Evolutionary conservation across 1,284 basidiomycete genomes (phyloP), one percentile per base, ranked within the genome.

Genomic region (Erythrobasidium hasegawianum): DNA sequence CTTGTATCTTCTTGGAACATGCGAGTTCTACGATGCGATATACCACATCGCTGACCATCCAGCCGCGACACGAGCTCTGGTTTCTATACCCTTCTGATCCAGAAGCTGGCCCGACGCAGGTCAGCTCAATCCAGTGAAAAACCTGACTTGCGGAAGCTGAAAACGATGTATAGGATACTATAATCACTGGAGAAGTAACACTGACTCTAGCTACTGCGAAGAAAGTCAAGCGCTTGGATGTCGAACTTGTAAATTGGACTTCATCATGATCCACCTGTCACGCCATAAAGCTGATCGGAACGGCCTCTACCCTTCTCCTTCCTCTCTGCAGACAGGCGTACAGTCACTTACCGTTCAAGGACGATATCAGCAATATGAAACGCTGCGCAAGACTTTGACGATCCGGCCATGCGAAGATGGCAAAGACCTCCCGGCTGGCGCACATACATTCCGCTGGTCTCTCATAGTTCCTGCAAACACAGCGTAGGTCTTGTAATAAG

Each of bases 381-480:
- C 26, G 20, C n/a, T 53, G 22, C n/a, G 26, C 14, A 22, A 26
- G 22, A 27, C n/a, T 7, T 22, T 53, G 50, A 20, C 26, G 9
- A 20, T 53, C 8, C 14, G 26, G 16, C 50, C 50, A 16, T 53
- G 50, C 26, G 26, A 22, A 26, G 50, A 53, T 8, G 18, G 14
- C 20, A 20, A 29, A 9, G 26, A 22, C n/a, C 50, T 53, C 3
- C 14, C 14, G 3, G 26, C 18, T 24, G 50, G 50, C 9, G 22
- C n/a, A 29, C 50, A 53, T 29, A 20, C 20, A 16, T 53, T 53
- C 16, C 22, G 22, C 3, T 53, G 50, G 50, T 24, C 22, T 29
- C 26, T 53, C 50, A 53, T 53, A n/a, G 50, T 29, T 24, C 50
- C 50, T 26, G 50, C 50, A 4, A 53, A 53, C 26, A 53, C 50